Evolutionary conservation across 2,329 filamentous ascomycete species (phyloP), one percentile per base, ranked within the genome.

Genomic region (Colletotrichum liriopes): DNA sequence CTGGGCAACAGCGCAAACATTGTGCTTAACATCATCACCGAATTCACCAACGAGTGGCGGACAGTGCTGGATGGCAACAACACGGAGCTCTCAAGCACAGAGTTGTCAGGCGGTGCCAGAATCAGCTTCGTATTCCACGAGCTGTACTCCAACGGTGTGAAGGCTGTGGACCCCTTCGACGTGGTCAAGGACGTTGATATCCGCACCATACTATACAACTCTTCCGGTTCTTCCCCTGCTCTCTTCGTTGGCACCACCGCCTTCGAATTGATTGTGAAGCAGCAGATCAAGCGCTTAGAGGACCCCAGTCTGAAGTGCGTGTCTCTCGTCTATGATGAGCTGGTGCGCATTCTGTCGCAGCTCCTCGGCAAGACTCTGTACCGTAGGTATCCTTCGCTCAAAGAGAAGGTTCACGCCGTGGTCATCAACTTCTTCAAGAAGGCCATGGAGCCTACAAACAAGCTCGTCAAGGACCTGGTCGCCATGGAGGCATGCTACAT

Each of bases 81-180:
- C 84, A 94, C 94, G 75, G 96, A 99, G 82, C 88, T 99, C 5
- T 98, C 96, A 32, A 98, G 94, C 84, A 90, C 93, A 1, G 96
- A 99, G 82, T 88, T 99, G 73, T 98, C 96, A 7, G 96, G 96
- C 74, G 96, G 96, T 86, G 96, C 96, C 65, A 93, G 96, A 90
- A 99, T 99, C 82, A 98, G 95, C 81, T 99, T 99, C 80, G 96
- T 99, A 56, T 99, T 98, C 89, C 96, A 99, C 84, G 96, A 99
- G 83, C 89, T 99, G 20, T 99, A 99, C 85, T 93, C 95, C 69
- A 98, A 98, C 81, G 96, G 96, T 85, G 90, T 99, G 81, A 98
- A 98, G 88, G 95, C 96, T 1, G 93, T 99, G 54, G 97, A 99
- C 82, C 96, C 96, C 45, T 99, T 99, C 81, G 96, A 99, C 78